Evolutionary conservation across 345 rosid species (phyloP).

Genomic region (Ceriops zippeliana): DNA sequence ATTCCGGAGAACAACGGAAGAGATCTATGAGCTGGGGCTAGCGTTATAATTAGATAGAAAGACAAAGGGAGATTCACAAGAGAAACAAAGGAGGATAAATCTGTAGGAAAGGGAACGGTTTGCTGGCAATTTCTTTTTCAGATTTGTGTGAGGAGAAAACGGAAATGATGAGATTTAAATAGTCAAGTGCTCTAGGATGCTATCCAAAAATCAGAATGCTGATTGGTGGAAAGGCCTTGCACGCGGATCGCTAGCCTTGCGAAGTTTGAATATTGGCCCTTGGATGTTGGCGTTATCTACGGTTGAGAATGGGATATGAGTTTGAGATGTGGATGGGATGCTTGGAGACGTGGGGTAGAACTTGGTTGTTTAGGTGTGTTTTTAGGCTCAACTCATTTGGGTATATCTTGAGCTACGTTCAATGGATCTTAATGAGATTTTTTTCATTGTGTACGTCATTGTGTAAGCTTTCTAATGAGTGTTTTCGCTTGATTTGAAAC

Average conservation of each 20-base stretch:
- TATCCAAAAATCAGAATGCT: constrained; percentile 36
- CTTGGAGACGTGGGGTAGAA: constrained; percentile 1
- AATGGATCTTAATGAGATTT: constrained; percentile 22
- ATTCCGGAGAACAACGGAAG: constrained; percentile 1
- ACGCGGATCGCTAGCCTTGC: constrained; percentile 46
- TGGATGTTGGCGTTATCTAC: constrained; percentile 48
- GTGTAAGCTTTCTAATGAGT: constrained; percentile 47
- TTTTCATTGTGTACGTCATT: constrained; percentile 27
- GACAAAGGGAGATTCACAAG: no score
- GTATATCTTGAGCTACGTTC: constrained; percentile 24
- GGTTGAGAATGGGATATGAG: constrained; percentile 21
- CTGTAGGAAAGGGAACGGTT: neutral
- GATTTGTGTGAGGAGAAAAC: constrained; percentile 22
- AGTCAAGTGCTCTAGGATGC: constrained; percentile 38
- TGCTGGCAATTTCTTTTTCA: neutral
- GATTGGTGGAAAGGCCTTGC: constrained; percentile 43
- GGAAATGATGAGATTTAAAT: constrained; percentile 44
- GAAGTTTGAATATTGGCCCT: constrained; percentile 58
- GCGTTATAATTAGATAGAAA: neutral
- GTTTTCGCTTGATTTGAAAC: neutral
- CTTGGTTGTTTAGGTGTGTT: constrained; percentile 59
- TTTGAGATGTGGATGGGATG: constrained; percentile 23
- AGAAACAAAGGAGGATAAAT: neutral
- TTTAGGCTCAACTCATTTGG: constrained; percentile 39
- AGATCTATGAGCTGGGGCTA: no score